Base-by-base conservation (phyloP, 1,284 basidiomycete genomes). In the Cutaneotrichosporon sp. region DNA sequence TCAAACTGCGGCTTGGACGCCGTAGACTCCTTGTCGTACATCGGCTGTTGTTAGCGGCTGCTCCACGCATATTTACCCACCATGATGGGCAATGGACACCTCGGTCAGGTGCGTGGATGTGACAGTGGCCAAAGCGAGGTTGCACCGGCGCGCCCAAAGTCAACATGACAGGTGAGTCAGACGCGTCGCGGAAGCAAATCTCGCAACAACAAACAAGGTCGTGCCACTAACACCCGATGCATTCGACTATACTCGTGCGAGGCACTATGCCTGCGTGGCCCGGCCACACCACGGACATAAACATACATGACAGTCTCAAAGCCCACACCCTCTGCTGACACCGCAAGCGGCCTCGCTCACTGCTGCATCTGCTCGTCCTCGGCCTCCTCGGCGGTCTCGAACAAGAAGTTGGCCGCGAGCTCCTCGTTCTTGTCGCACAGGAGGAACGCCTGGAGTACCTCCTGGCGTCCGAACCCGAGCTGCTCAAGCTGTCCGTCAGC, bases 381-480 rank as follows among this genome's bases (percentile, higher is more conserved):
- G 58, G 84, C 83, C 2, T 86, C 85, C 63, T 84, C 86, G 34
- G 77, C 78, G 56, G 77, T 73, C 61, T 93, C 90, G 64, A 93
- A 92, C 65, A 93, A 75, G 67, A 85, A 93, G 69, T 93, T 94
- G 18, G 92, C 92, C 2, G 92, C 90, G 39, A 93, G 76, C 72
- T 94, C 90, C 76, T 97, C 92, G 68, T 97, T 90, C 80, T 89
- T 92, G 73, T 91, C 92, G 73, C 91, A 96, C 5, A 75, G 85
- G 85, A 76, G 91, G 77, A 88, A 97, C 1, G 92, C 92, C 73
- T 94, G 83, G 40, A 90, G 76, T 4, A 81, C 91, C 0, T 78
- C 77, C 48, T 90, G 80, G 42, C 89, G 80, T 20, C 87, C 75
- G 74, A 97, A 97, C 1, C 92, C 92, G 50, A 97, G 83, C 2